A percentile compares a stretch with the other conserved stretches of the same genome.
Conservation (phyloP, 305 asterid genomes). For the Fraxinus floribunda region DNA sequence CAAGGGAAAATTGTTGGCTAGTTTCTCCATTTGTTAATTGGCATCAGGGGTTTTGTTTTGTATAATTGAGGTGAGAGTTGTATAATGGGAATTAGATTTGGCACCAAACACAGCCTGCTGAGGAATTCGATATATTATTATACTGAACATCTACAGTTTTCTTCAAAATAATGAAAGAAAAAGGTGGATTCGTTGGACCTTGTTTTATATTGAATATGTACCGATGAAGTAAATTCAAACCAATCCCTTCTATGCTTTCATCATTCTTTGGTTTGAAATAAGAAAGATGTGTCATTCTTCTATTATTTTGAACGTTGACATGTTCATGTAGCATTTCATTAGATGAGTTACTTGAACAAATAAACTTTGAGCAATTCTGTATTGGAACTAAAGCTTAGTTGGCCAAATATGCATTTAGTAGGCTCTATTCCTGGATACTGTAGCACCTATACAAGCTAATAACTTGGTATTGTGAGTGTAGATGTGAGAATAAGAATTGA, state of each 20-base stretch:
- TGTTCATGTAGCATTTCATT: neutral
- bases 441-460: neutral
- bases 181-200: neutral
- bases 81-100: slow-evolving; percentile 13
- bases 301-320: neutral
- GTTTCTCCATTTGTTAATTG: neutral
- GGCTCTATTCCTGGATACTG: neutral
- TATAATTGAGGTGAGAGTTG: slow-evolving; percentile 24
- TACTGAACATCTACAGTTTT: neutral
- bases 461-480: neutral
- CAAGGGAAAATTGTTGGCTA: neutral
- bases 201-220: neutral
- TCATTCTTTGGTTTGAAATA: neutral
- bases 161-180: neutral
- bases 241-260: neutral
- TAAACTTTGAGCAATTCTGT: neutral
- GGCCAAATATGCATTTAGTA: neutral
- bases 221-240: neutral
- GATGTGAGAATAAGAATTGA: neutral
- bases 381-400: neutral
- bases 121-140: slow-evolving; percentile 1
- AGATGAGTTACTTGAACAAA: neutral
- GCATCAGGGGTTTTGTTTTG: slow-evolving; percentile 30
- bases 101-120: neutral
- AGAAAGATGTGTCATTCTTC: neutral